phyloP scores from a whole-genome alignment of 495 filamentous ascomycete species.

The Daldinia childiae region DNA sequence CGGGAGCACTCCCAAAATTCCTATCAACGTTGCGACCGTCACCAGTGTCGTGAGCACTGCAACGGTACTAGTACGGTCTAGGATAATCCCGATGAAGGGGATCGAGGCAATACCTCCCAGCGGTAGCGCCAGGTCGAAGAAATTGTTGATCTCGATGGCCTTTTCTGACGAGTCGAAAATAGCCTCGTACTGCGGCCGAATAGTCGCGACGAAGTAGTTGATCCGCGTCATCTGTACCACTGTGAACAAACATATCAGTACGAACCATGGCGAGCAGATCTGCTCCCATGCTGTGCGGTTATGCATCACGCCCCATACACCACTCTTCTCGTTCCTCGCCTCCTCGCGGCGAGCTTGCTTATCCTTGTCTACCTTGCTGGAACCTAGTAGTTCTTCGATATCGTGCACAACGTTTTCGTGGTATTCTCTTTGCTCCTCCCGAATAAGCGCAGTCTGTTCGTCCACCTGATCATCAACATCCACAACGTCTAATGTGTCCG shows the following conservation, averaged over 20 bases:
- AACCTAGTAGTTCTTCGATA: constrained; percentile 76
- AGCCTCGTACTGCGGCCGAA: constrained; percentile 83
- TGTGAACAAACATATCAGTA: constrained; percentile 87
- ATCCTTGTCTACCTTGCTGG: constrained; percentile 63
- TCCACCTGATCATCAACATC: constrained; percentile 69
- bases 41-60: constrained; percentile 81
- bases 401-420: constrained; percentile 75
- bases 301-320: constrained; percentile 92
- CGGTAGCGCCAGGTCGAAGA: constrained; percentile 91
- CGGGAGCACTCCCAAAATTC: constrained; percentile 79
- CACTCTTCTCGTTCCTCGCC: constrained; percentile 69
- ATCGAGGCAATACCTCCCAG: constrained; percentile 84
- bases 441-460: constrained; percentile 66
- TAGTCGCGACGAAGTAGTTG: constrained; percentile 96
- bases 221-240: constrained; percentile 92
- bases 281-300: constrained; percentile 75
- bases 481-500: constrained; percentile 26
- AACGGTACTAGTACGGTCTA: constrained; percentile 80
- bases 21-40: constrained; percentile 75
- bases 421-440: constrained; percentile 69
- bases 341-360: constrained; percentile 63
- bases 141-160: constrained; percentile 76
- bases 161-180: constrained; percentile 68
- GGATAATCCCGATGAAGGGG: constrained; percentile 85
- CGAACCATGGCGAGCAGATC: constrained; percentile 85